These are phyloP conservation scores for Xylaria castorea DNA, from an alignment of 495 filamentous ascomycete genomes.

Conservation along the genomic window DNA sequence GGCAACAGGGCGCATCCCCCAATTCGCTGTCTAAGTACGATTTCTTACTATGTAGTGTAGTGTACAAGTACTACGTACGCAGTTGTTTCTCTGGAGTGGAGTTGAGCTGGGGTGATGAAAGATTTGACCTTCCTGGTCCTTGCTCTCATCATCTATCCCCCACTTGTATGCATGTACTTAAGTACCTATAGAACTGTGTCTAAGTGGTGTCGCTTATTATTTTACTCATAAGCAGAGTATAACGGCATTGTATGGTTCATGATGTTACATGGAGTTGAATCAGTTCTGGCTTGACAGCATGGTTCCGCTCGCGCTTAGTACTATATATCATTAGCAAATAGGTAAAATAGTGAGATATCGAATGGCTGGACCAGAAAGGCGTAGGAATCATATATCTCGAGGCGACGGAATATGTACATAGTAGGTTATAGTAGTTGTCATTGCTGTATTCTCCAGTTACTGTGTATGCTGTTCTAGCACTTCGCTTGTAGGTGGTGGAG, in stretches of 20 bases:
- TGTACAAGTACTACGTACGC: not conserved
- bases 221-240: slow-evolving; percentile 17
- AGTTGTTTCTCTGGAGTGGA: slow-evolving; percentile 10
- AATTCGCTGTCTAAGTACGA: not conserved
- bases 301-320: not conserved
- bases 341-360: not conserved
- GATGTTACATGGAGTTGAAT: not conserved
- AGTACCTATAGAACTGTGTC: not conserved
- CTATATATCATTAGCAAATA: not conserved
- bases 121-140: slow-evolving; percentile 21
- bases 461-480: not conserved
- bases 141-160: slow-evolving; percentile 12
- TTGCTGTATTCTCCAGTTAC: not conserved
- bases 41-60: not conserved
- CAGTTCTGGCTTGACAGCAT: not conserved
- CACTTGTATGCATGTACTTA: slow-evolving; percentile 11
- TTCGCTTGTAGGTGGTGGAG: slow-evolving; percentile 10
- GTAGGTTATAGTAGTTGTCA: not conserved
- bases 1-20: slow-evolving; percentile 11
- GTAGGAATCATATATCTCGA: not conserved
- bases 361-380: not conserved
- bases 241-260: not conserved
- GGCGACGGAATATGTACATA: too few relatives aligned
- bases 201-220: not conserved
- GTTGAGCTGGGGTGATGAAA: slow-evolving; percentile 17